A percentile compares a stretch with the other conserved stretches of the same genome.
These are phyloP conservation scores for Diplocarpon mali DNA, from an alignment of 2,329 filamentous ascomycete genomes.

Conservation along the genomic window DNA sequence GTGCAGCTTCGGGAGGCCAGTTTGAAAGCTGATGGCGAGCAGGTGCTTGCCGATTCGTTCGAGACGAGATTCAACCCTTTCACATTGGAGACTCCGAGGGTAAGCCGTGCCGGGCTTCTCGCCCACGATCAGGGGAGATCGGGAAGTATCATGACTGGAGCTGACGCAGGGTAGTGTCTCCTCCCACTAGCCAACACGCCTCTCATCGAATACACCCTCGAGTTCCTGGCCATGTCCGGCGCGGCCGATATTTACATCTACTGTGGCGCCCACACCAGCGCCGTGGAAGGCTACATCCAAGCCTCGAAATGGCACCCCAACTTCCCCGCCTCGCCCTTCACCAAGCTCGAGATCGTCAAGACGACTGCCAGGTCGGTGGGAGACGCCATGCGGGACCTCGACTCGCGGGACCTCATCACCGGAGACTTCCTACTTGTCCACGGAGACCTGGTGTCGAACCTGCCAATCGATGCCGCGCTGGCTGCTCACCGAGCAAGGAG, in stretches of 20 bases:
- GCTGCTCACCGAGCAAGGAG: constrained; percentile 71
- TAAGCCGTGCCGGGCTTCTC: constrained; percentile 31
- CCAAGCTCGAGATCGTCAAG: constrained; percentile 70
- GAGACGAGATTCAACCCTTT: constrained; percentile 87
- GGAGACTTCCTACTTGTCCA: constrained; percentile 90
- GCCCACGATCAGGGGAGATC: too few relatives aligned
- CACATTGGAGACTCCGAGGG: constrained; percentile 77
- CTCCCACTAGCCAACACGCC: constrained; percentile 87
- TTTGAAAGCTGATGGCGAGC: constrained; percentile 12
- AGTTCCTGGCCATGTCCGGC: constrained; percentile 89
- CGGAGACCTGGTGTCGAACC: constrained; percentile 83
- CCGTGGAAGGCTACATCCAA: constrained; percentile 78
- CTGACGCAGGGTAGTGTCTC: constrained; percentile 55
- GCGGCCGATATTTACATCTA: constrained; percentile 94
- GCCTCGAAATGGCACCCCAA: constrained; percentile 62
- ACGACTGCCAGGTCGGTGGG: constrained; percentile 78
- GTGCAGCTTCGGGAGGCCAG: background rate
- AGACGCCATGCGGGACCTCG: constrained; percentile 88
- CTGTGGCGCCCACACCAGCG: constrained; percentile 74
- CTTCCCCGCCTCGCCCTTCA: constrained; percentile 61
- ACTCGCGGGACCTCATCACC: constrained; percentile 72
- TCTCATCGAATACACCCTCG: constrained; percentile 93
- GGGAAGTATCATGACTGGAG: background rate
- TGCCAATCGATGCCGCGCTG: constrained; percentile 71
- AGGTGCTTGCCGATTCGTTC: constrained; percentile 91